phyloP scores from a whole-genome alignment of 768 basidiomycete genomes.

The Pleurotus salmoneostramineus region DNA sequence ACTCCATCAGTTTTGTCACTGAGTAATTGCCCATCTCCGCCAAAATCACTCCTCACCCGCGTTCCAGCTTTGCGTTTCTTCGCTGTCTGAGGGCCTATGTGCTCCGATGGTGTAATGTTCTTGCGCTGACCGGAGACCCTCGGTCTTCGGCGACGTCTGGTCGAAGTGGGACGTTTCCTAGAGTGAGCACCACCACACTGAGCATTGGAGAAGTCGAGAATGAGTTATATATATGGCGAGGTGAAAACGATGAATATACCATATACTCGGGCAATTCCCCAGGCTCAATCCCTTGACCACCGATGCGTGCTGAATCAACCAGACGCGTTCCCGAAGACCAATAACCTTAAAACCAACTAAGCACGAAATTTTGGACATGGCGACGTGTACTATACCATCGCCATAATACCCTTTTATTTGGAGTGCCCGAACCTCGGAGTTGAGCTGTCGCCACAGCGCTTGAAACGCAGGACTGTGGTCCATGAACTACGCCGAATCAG shows the following conservation, averaged over 20 bases:
- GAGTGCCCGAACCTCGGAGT: slow-evolving; percentile 62
- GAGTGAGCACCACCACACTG: slow-evolving; percentile 82
- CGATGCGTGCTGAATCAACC: slow-evolving; percentile 54
- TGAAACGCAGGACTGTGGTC: slow-evolving; percentile 78
- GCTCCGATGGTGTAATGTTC: slow-evolving; percentile 46
- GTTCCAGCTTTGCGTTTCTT: slow-evolving; percentile 72
- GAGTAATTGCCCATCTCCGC: slow-evolving; percentile 51
- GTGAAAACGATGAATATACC: slow-evolving; percentile 28
- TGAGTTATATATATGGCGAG: too few relatives aligned
- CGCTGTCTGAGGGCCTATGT: slow-evolving; percentile 57
- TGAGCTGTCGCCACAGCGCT: slow-evolving; percentile 64
- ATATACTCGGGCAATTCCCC: slow-evolving; percentile 76
- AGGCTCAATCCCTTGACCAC: slow-evolving; percentile 44
- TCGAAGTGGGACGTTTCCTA: slow-evolving; percentile 48
- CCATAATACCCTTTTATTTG: slow-evolving; percentile 79
- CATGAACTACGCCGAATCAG: slow-evolving; percentile 53
- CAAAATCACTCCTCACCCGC: slow-evolving; percentile 62
- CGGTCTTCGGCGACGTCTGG: slow-evolving; percentile 35
- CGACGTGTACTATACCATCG: slow-evolving; percentile 46
- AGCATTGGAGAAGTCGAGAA: neutral
- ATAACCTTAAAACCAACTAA: slow-evolving; percentile 45
- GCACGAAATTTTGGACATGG: neutral
- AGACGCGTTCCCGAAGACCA: slow-evolving; percentile 80
- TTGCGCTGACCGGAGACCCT: slow-evolving; percentile 19
- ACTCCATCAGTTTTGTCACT: slow-evolving; percentile 31